phyloP scores from a whole-genome alignment of 495 filamentous ascomycete genomes.

The Tirmania nivea region DNA sequence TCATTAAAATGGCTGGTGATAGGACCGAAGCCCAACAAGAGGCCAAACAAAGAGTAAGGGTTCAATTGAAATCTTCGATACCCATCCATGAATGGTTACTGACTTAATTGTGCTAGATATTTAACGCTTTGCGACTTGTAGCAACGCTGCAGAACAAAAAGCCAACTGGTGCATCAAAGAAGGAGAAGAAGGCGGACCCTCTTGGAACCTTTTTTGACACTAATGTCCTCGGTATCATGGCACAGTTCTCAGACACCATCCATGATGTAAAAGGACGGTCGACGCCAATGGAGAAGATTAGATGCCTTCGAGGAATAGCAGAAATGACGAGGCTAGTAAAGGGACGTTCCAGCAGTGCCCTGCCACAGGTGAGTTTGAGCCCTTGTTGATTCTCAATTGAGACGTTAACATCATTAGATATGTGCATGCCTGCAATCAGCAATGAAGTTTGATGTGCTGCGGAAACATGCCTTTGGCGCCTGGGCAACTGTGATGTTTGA shows the following conservation, averaged over 20 bases:
- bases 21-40: conserved; percentile 36
- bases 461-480: conserved; percentile 54
- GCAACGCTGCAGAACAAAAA: conserved; percentile 40
- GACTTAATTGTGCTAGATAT: conserved; percentile 24
- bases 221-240: conserved; percentile 74
- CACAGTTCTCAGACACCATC: conserved; percentile 57
- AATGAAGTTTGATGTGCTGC: conserved; percentile 45
- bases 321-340: conserved; percentile 64
- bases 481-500: conserved; percentile 60
- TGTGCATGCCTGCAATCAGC: conserved; percentile 75
- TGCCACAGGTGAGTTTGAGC: conserved; percentile 48
- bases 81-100: too few species aligned
- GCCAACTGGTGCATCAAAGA: conserved; percentile 22
- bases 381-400: background rate
- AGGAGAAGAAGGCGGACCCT: conserved; percentile 31
- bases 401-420: conserved; percentile 30
- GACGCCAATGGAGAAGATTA: conserved; percentile 42
- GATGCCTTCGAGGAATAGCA: conserved; percentile 60
- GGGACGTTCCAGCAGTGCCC: conserved; percentile 45
- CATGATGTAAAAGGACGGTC: conserved; percentile 42
- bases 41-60: background rate
- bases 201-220: conserved; percentile 59
- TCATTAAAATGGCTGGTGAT: conserved; percentile 65
- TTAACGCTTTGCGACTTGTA: conserved; percentile 44
- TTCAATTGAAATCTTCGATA: too few species aligned